A percentile compares a stretch with the other conserved stretches of the same genome.
Conservation (phyloP, 495 filamentous ascomycete genomes). For the Penicillium cinerascens region DNA sequence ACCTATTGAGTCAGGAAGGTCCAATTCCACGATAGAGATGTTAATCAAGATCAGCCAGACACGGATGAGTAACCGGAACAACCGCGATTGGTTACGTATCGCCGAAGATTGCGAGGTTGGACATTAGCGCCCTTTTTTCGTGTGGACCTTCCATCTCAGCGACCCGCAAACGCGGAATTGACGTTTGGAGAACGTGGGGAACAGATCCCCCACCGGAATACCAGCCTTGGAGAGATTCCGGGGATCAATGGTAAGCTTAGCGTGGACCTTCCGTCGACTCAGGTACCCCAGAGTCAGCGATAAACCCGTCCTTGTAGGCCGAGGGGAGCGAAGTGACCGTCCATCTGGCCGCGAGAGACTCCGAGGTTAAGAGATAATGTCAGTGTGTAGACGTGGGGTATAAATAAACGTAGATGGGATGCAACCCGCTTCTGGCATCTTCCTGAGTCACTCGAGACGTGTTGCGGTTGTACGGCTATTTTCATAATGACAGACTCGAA, state of each 20-base stretch:
- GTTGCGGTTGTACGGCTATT: not conserved
- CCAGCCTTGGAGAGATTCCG: not conserved
- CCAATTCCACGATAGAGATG: not conserved
- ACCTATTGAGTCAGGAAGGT: not conserved
- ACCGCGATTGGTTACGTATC: not conserved
- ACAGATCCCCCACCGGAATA: not conserved
- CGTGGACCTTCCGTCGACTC: not conserved
- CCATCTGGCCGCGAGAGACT: not conserved
- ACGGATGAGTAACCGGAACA: not conserved
- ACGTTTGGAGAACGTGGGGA: conserved; percentile 8
- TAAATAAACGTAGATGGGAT: not conserved
- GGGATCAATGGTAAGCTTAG: conserved; percentile 5
- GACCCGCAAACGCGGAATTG: conserved; percentile 4
- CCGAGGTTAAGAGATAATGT: not conserved
- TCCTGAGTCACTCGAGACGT: not conserved
- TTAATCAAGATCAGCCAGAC: not conserved
- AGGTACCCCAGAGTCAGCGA: not conserved
- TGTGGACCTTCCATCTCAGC: conserved; percentile 23
- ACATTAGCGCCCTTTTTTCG: conserved; percentile 7
- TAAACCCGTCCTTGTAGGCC: not conserved
- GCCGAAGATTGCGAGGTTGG: not conserved
- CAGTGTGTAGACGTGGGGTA: not conserved
- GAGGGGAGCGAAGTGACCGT: not conserved
- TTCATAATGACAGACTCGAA: conserved; percentile 17
- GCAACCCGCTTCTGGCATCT: not conserved